Conservation (phyloP, 2,329 filamentous ascomycete genomes). For the Phyllosticta capitalensis region DNA sequence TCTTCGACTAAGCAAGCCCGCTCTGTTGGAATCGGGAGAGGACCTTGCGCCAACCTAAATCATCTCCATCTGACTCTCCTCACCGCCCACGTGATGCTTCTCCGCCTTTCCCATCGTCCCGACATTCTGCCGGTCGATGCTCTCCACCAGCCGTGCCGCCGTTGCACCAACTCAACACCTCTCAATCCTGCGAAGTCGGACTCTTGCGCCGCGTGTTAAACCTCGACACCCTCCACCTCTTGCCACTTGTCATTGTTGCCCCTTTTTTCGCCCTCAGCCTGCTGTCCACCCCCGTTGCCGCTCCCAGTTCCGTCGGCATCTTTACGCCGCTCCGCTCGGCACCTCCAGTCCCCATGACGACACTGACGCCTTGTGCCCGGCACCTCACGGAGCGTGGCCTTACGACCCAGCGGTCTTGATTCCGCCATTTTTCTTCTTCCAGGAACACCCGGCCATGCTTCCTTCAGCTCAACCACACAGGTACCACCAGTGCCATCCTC, state of each 20-base stretch:
- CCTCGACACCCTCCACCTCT: neutral
- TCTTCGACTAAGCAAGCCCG: too few species aligned
- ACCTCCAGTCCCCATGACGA: neutral
- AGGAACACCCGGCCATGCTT: neutral
- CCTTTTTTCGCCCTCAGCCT: neutral
- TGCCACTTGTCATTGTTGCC: neutral
- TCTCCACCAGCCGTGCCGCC: neutral
- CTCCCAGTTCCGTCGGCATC: neutral
- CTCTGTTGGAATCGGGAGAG: too few species aligned
- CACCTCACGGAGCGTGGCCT: neutral
- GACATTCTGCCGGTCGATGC: neutral
- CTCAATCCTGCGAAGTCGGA: neutral
- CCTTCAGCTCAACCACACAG: neutral
- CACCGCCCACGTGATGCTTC: neutral
- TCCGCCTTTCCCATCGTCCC: neutral
- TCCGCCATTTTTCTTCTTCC: neutral
- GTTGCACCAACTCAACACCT: neutral
- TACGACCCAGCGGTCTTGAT: neutral
- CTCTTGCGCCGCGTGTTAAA: neutral
- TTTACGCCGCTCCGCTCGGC: neutral
- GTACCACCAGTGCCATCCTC: too few species aligned
- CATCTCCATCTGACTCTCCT: neutral
- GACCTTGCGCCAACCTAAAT: neutral
- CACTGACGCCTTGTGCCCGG: too few species aligned
- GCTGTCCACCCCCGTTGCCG: neutral